Conservation (phyloP, 352 stramenopile species). For the Globisporangium solare region DNA sequence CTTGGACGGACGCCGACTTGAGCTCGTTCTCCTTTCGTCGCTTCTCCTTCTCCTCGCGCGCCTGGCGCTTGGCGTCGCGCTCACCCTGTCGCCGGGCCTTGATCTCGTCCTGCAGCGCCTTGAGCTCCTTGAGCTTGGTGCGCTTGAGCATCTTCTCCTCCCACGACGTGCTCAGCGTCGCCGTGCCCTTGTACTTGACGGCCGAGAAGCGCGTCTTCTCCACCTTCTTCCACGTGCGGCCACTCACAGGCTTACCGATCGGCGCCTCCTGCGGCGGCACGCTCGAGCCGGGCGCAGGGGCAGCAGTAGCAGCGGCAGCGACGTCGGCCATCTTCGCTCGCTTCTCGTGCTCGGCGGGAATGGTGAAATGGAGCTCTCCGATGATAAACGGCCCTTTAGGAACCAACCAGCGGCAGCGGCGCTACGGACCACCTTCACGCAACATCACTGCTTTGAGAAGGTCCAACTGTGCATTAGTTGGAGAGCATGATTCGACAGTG, state of each 20-base stretch:
- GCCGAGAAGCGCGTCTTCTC: constrained; percentile 78
- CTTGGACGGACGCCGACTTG: constrained; percentile 84
- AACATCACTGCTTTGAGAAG: constrained; percentile 12
- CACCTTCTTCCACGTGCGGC: constrained; percentile 79
- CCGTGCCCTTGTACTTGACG: constrained; percentile 69
- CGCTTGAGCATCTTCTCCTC: constrained; percentile 82
- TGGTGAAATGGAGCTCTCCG: constrained; percentile 25
- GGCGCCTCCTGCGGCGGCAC: constrained; percentile 23
- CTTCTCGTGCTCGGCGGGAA: not conserved
- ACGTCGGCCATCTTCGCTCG: constrained; percentile 18
- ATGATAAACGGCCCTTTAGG: constrained; percentile 1
- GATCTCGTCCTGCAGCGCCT: constrained; percentile 81
- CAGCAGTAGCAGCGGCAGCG: constrained; percentile 5
- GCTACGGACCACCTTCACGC: constrained; percentile 19
- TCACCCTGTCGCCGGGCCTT: constrained; percentile 65
- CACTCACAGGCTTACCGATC: constrained; percentile 65
- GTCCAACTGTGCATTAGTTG: not conserved
- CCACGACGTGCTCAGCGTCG: constrained; percentile 84
- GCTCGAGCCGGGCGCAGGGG: constrained; percentile 7
- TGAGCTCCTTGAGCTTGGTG: constrained; percentile 75
- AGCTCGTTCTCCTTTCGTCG: constrained; percentile 88
- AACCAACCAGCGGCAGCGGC: constrained; percentile 19
- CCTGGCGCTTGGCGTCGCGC: constrained; percentile 69
- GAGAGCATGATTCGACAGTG: no score
- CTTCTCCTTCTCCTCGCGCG: constrained; percentile 83